Base-by-base conservation (phyloP, 352 stramenopile species). In the Phytophthora sp. region DNA sequence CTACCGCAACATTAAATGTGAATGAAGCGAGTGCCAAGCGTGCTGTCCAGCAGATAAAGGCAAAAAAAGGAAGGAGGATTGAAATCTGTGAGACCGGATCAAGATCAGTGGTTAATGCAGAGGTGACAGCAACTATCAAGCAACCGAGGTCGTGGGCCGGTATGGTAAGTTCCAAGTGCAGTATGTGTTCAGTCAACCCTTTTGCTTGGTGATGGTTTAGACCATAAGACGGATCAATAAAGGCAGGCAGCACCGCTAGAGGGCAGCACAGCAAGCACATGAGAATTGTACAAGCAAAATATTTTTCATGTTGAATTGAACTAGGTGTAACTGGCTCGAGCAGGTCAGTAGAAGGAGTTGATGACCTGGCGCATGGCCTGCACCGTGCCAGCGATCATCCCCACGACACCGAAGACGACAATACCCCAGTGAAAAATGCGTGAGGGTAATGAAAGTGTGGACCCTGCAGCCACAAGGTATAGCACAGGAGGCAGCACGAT, bases 1-100 rank as follows among this genome's bases (percentile, higher is more conserved):
- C 62, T 98, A 98, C 74, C 80, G 88, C 39, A 97, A 98, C 70
- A 97, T 98, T 62, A 98, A 98, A 74, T 88, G 96, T 62, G 95
- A 98, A 58, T 98, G 89, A 87, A 61, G 50, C 23, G 42, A 72
- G 38, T 65, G 54, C 17, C 34, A 63, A 41, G 50, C 24, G 30
- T 69, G 46, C 32, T 50, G 45, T 9, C 24, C 45, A 58, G 34
- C 21, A 60, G 35, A n/a, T 26, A 43, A 20, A 30, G 34, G 35
- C 12, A 66, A 66, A 55, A n/a, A 34, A 34, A 10, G 26, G 12
- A 73, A 65, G 38, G 46, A 60, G 34, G 51, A 73, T 37, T 68
- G 20, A 59, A 31, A n/a, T 17, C 26, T 50, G 37, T 34, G 30
- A 51, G 10, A 43, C 34, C 13, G 15, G 27, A 42, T 43, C 32